These are phyloP conservation scores for Globisporangium sylvaticum DNA, from an alignment of 352 stramenopile species.

Conservation along the genomic window DNA sequence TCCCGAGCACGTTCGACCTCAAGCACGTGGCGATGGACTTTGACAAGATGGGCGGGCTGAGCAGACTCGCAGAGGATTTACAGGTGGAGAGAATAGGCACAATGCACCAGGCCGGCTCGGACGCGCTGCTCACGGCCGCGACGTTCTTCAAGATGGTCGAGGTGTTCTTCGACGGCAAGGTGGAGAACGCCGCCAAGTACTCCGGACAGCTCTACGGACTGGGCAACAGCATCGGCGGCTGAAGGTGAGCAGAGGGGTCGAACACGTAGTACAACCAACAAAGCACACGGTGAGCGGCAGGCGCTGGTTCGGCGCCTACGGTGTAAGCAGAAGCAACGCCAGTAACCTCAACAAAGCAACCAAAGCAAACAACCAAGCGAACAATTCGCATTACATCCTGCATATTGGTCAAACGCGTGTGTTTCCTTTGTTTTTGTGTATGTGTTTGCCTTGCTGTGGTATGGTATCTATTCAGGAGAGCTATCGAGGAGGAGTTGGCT, in stretches of 20 bases:
- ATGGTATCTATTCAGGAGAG: slow-evolving; percentile 1
- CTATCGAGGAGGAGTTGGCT: background rate
- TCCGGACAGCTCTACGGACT: slow-evolving; percentile 84
- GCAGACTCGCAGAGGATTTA: slow-evolving; percentile 94
- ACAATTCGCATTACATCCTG: background rate
- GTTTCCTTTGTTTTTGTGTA: background rate
- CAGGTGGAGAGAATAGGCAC: slow-evolving; percentile 97
- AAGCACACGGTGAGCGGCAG: background rate
- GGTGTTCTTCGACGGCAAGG: slow-evolving; percentile 83
- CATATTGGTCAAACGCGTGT: background rate
- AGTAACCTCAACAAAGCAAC: background rate
- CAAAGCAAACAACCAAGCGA: background rate
- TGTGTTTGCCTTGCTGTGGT: background rate
- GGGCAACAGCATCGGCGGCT: slow-evolving; percentile 55
- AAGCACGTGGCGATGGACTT: slow-evolving; percentile 98
- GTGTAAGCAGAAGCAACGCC: background rate
- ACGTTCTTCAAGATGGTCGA: slow-evolving; percentile 92
- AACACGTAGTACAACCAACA: background rate
- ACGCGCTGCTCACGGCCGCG: slow-evolving; percentile 95
- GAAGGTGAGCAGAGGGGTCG: slow-evolving; percentile 18
- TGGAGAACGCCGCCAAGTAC: slow-evolving; percentile 82
- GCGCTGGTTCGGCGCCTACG: background rate
- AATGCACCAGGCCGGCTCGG: slow-evolving; percentile 98
- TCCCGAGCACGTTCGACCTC: slow-evolving; percentile 97
- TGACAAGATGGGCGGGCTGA: slow-evolving; percentile 97